These are phyloP conservation scores for Lactarius indigo DNA, from an alignment of 768 basidiomycete genomes.

Conservation along the genomic window DNA sequence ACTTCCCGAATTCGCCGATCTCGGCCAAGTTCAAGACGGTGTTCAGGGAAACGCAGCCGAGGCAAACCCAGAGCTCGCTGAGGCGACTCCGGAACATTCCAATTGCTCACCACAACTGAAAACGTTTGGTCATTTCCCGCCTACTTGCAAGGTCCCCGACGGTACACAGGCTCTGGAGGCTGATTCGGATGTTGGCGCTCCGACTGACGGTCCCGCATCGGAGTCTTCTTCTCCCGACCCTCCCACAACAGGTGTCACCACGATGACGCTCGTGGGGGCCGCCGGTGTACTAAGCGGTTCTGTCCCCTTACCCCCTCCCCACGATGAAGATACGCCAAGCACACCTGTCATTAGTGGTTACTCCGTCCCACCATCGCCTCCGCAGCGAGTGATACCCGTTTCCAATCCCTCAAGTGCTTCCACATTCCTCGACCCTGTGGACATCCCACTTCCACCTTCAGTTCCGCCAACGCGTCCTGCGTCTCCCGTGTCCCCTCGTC, in stretches of 20 bases:
- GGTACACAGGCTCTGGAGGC: not conserved
- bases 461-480: conserved; percentile 6
- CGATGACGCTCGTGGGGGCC: not conserved
- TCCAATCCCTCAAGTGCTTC: not conserved
- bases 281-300: not conserved
- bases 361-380: not conserved
- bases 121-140: not conserved
- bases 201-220: not conserved
- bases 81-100: not conserved
- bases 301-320: not conserved
- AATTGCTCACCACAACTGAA: not conserved
- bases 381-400: not conserved
- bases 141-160: not conserved
- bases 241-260: not conserved
- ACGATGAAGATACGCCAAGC: not conserved
- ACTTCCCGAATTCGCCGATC: conserved; percentile 57
- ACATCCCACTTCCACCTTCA: conserved; percentile 22
- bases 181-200: not conserved
- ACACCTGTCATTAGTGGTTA: not conserved
- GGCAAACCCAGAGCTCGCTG: not conserved
- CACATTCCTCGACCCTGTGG: conserved; percentile 6
- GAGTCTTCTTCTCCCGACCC: not conserved
- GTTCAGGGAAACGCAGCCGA: not conserved
- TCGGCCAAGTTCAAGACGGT: conserved; percentile 26
- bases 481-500: conserved; percentile 31